Base-by-base conservation (phyloP, 2,329 filamentous ascomycete species). In the Geoglossum cookeanum region DNA sequence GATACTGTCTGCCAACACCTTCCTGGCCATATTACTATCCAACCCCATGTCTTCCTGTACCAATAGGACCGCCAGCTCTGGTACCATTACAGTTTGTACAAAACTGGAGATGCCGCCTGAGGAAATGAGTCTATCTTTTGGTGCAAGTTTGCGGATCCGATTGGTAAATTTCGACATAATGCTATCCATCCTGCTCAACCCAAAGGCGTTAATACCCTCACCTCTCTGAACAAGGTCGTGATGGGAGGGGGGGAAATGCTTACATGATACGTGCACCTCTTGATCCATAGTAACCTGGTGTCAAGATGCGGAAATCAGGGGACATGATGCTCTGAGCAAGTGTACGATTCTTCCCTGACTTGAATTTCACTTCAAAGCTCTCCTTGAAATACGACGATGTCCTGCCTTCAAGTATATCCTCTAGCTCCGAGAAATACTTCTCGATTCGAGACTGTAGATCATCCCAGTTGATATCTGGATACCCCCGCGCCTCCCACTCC, bases 211-310 rank as follows among this genome's bases (percentile, higher is more conserved):
- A 33, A 22, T 1, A 22, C 22, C 22, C 22, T 22, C 22, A 22
- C 22, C 27, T 33, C 15, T 32, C 7, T 13, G 9, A 22, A 17
- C 3, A 37, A 5, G 35, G 8, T 17, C 13, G 33, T 8, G 1
- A 7, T 17, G 8, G 11, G 8, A 29, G 3, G 1, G 22, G n/a
- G 35, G 27, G 3, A 35, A 32, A 56, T 22, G 57, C 82, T 49
- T 80, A 85, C 77, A 95, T 87, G 55, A 78, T 70, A 54, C 79
- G 78, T 55, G 85, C 75, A 1, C 89, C 89, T 22, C 82, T 78
- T 2, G 83, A 78, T 1, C 89, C 89, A 68, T 94, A 95, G 69
- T 94, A 95, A 0, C 89, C 89, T 8, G 85, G 85, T 4, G 60
- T 62, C 2, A 78, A 81, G 33, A 84, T 74, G 57, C 73, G 76